These are phyloP conservation scores for Porcisia hertigi DNA, from an alignment of 208 protist genomes.

Conservation along the genomic window DNA sequence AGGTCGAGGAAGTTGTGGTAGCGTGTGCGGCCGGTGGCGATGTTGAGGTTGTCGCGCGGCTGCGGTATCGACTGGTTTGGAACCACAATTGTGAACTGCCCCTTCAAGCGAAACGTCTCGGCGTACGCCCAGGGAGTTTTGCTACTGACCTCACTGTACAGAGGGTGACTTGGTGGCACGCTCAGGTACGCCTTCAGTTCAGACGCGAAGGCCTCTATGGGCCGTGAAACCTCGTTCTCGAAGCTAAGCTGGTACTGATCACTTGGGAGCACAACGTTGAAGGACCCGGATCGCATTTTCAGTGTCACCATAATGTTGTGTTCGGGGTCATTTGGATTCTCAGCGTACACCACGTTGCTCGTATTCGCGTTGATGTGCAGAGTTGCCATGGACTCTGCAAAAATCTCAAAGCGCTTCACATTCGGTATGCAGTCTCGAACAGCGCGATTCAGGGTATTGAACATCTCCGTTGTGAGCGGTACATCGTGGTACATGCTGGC, in stretches of 20 bases:
- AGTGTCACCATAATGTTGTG: constrained; percentile 78
- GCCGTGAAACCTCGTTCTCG: constrained; percentile 74
- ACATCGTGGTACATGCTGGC: constrained; percentile 82
- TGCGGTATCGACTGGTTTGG: constrained; percentile 69
- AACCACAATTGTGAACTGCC: constrained; percentile 60
- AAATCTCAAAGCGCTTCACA: constrained; percentile 79
- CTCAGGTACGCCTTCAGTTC: constrained; percentile 60
- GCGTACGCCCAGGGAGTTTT: constrained; percentile 49
- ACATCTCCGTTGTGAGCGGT: constrained; percentile 72
- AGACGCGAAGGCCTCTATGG: constrained; percentile 49
- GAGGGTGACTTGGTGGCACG: constrained; percentile 69
- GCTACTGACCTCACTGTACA: constrained; percentile 44
- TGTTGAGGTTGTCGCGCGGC: constrained; percentile 50
- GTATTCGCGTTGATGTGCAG: constrained; percentile 80
- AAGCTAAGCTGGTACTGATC: constrained; percentile 83
- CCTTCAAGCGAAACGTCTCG: constrained; percentile 51
- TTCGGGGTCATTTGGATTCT: constrained; percentile 64
- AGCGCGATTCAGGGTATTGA: constrained; percentile 72
- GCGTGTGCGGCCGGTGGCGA: constrained; percentile 47
- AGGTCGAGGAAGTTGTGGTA: constrained; percentile 71
- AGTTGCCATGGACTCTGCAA: constrained; percentile 40
- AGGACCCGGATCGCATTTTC: constrained; percentile 43
- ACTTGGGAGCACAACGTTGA: constrained; percentile 69
- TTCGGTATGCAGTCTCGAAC: constrained; percentile 81
- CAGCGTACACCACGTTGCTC: constrained; percentile 79